Conservation (phyloP, 2,329 filamentous ascomycete species). For the Ascochyta pisi region DNA sequence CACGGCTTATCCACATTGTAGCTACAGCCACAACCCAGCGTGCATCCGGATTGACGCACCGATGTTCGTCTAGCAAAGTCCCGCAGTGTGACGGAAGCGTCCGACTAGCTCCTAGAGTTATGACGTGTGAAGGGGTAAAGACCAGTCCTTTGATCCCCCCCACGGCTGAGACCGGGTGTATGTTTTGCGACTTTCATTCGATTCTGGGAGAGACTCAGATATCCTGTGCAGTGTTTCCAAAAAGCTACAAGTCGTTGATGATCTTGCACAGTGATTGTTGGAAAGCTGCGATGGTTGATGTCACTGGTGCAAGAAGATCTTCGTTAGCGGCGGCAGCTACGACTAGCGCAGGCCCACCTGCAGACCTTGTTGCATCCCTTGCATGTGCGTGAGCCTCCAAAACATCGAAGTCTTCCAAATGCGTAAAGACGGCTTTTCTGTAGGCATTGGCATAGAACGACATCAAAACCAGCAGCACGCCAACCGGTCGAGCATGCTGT, state of each 20-base stretch:
- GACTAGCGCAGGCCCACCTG: neutral
- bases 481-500: neutral
- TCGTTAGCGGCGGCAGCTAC: constrained; percentile 15
- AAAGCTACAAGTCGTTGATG: neutral
- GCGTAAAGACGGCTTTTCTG: neutral
- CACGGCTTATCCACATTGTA: constrained; percentile 1
- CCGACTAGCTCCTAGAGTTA: neutral
- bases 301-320: constrained; percentile 9
- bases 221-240: neutral
- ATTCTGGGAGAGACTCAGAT: too few species aligned
- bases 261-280: neutral
- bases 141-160: neutral
- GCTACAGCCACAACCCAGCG: neutral
- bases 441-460: neutral
- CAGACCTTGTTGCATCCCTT: neutral
- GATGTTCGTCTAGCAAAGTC: neutral
- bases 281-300: constrained; percentile 8
- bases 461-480: neutral
- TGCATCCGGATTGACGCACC: neutral
- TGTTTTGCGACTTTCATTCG: too few species aligned
- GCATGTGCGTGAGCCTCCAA: neutral
- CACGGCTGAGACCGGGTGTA: too few species aligned
- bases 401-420: neutral
- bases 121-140: neutral
- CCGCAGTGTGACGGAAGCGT: neutral